phyloP scores from a whole-genome alignment of 148 eudicot genomes.

The Arctostaphylos glauca region DNA sequence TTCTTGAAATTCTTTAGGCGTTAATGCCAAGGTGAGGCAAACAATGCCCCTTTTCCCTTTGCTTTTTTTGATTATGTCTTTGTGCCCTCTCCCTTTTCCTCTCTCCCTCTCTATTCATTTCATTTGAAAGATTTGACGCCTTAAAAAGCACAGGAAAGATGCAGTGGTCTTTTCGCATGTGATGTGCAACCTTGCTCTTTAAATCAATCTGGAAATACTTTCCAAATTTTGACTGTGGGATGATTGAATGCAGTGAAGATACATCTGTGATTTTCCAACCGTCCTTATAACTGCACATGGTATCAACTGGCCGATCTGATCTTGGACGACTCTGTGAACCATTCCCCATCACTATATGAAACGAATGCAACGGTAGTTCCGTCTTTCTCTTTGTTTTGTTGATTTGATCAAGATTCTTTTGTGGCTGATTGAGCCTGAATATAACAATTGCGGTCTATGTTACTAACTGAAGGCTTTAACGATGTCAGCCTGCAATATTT shows the following conservation, averaged over 20 bases:
- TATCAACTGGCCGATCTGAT: background rate
- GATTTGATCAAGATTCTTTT: background rate
- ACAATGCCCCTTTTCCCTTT: background rate
- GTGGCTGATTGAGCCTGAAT: background rate
- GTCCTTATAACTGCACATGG: background rate
- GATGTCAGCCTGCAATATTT: background rate
- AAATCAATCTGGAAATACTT: background rate
- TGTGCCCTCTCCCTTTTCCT: too few relatives aligned
- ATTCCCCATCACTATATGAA: background rate
- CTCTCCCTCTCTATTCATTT: background rate
- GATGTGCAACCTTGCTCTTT: background rate
- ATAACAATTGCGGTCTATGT: background rate
- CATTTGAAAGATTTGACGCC: background rate
- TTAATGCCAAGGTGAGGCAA: conserved; percentile 5
- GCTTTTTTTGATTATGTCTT: background rate
- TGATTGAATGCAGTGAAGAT: conserved; percentile 2
- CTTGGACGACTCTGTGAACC: background rate
- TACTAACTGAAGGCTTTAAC: background rate
- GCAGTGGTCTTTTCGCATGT: background rate
- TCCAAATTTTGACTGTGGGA: background rate
- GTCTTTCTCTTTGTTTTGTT: background rate
- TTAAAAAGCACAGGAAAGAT: background rate
- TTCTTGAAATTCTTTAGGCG: conserved; percentile 19
- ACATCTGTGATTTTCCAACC: background rate
- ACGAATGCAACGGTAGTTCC: background rate